Conservation (phyloP, 495 filamentous ascomycete species). For the Penicillium cosmopolitanum region DNA sequence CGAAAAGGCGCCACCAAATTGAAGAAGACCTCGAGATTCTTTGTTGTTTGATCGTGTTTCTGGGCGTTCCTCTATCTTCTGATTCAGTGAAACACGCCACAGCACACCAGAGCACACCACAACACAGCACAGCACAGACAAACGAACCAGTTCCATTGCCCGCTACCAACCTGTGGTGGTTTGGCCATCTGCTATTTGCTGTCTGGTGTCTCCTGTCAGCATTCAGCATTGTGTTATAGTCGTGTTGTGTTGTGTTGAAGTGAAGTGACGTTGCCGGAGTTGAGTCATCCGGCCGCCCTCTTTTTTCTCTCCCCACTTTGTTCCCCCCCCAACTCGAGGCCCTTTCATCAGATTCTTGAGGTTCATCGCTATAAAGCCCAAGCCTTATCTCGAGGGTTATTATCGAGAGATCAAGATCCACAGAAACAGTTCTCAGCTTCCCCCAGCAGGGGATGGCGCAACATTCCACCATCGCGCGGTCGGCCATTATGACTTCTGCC, state of each 20-base stretch:
- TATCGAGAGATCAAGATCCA: background rate
- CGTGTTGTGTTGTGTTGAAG: background rate
- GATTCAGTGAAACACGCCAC: no score
- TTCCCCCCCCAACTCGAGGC: slow-evolving; percentile 4
- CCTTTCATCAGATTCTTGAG: slow-evolving; percentile 5
- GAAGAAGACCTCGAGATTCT: background rate
- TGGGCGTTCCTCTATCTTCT: background rate
- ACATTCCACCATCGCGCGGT: slow-evolving; percentile 61
- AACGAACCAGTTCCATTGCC: no score
- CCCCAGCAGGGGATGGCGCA: slow-evolving; percentile 38
- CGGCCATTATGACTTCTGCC: slow-evolving; percentile 59
- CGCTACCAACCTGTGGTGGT: no score
- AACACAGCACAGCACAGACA: no score
- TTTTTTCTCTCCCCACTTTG: slow-evolving; percentile 17
- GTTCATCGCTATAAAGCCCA: background rate
- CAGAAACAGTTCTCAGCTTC: background rate
- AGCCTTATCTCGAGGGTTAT: background rate
- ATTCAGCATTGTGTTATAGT: background rate
- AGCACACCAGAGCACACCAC: no score
- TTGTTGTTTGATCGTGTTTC: background rate
- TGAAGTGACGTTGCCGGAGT: slow-evolving; percentile 28
- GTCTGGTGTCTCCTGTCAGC: background rate
- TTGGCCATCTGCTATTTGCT: background rate
- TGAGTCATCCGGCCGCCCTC: slow-evolving; percentile 30
- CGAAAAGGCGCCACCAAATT: background rate